Conservation (phyloP, 2,329 filamentous ascomycete species). For the Colletotrichum tofieldiae region DNA sequence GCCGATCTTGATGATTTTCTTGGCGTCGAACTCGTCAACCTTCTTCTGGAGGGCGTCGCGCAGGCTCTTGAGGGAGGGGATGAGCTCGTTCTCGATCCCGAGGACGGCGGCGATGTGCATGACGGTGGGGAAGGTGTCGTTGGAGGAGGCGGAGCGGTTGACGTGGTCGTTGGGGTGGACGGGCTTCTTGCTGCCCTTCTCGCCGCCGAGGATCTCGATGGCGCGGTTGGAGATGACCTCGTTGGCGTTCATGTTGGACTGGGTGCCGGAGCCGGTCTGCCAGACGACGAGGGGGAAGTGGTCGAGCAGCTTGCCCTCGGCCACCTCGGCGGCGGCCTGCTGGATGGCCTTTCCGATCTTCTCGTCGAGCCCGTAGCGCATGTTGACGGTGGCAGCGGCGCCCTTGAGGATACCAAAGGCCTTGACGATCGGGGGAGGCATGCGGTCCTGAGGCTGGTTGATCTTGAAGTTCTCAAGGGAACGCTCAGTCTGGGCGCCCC, state of each 20-base stretch:
- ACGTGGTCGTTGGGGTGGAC: conserved; percentile 99
- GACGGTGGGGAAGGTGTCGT: conserved; percentile 99
- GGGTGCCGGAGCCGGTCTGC: conserved; percentile 98
- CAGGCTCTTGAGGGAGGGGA: conserved; percentile 87
- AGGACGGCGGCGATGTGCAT: conserved; percentile 99
- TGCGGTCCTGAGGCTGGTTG: conserved; percentile 99
- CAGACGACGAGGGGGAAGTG: conserved; percentile 99
- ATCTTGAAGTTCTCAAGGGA: conserved; percentile 98
- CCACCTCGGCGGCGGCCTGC: conserved; percentile 94
- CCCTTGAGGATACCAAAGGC: conserved; percentile 99
- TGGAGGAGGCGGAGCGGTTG: conserved; percentile 98
- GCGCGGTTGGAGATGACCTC: conserved; percentile 99
- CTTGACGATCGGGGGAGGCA: conserved; percentile 92
- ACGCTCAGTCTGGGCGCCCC: conserved; percentile 97
- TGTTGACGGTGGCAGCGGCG: conserved; percentile 95
- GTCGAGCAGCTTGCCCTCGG: conserved; percentile 92
- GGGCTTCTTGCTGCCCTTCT: conserved; percentile 96
- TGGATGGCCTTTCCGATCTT: conserved; percentile 94
- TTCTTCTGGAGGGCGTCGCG: conserved; percentile 89
- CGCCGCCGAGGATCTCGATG: conserved; percentile 95
- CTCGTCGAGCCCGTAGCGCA: conserved; percentile 84
- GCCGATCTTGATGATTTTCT: conserved; percentile 98
- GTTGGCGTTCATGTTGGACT: conserved; percentile 99
- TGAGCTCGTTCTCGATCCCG: conserved; percentile 88
- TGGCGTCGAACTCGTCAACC: conserved; percentile 86